A percentile compares a stretch with the other conserved stretches of the same genome.
Conservation (phyloP, 2,329 filamentous ascomycete genomes). For the Paracoccidioides brasiliensis region DNA sequence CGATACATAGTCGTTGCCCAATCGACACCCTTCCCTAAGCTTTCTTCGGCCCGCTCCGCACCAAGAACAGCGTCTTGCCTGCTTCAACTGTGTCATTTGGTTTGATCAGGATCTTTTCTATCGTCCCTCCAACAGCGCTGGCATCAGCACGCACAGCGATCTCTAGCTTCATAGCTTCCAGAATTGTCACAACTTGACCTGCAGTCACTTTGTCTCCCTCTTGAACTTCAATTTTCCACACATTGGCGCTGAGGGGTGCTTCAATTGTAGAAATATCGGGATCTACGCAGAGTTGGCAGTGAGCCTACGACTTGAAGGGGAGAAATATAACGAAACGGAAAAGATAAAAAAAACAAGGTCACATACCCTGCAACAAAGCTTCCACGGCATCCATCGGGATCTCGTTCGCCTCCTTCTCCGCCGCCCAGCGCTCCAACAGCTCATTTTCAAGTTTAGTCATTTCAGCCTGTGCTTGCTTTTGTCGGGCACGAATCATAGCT, state of each 20-base stretch:
- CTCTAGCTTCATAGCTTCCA: slow-evolving; percentile 49
- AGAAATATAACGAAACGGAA: neutral
- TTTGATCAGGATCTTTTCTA: slow-evolving; percentile 30
- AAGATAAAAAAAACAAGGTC: neutral
- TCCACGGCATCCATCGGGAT: slow-evolving; percentile 39
- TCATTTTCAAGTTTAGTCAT: slow-evolving; percentile 28
- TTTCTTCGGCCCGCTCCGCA: slow-evolving; percentile 10
- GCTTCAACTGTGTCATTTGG: slow-evolving; percentile 28
- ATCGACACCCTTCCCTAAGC: neutral
- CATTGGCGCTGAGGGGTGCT: slow-evolving; percentile 37
- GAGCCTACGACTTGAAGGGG: neutral
- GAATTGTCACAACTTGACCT: slow-evolving; percentile 33
- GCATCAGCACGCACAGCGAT: slow-evolving; percentile 31
- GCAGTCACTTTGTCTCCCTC: slow-evolving; percentile 31
- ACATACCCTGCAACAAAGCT: slow-evolving; percentile 34
- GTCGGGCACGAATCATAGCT: slow-evolving; percentile 30
- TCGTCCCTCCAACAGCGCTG: slow-evolving; percentile 14
- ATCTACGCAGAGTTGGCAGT: slow-evolving; percentile 15
- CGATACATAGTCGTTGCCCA: no score
- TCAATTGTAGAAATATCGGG: slow-evolving; percentile 27
- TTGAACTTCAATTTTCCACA: slow-evolving; percentile 40
- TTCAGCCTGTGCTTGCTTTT: slow-evolving; percentile 36
- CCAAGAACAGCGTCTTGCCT: slow-evolving; percentile 21
- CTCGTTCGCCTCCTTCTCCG: slow-evolving; percentile 36
- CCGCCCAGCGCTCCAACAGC: slow-evolving; percentile 24